Evolutionary conservation across 495 filamentous ascomycete species (phyloP).

Genomic region (Parathielavia appendiculata): DNA sequence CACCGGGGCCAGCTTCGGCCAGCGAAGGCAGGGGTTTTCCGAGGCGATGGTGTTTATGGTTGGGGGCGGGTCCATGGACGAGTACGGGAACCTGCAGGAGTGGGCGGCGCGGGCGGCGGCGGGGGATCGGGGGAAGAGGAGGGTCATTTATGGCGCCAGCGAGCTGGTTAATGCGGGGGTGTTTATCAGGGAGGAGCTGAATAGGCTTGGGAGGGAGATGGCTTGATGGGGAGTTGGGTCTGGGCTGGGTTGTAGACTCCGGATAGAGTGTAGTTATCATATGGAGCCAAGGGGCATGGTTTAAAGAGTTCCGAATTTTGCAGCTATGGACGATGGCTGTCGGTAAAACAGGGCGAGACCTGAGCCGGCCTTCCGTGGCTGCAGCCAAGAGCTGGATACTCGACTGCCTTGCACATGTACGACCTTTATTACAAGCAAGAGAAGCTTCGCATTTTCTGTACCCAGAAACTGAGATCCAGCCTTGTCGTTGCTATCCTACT

Average conservation of each 20-base stretch:
- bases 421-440: not conserved
- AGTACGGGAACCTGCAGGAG: conserved; percentile 96
- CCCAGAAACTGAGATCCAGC: no score
- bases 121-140: conserved; percentile 54
- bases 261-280: not conserved
- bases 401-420: not conserved
- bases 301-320: not conserved
- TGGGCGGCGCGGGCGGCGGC: conserved; percentile 75
- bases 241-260: not conserved
- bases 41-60: conserved; percentile 97
- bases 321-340: not conserved
- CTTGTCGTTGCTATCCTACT: no score
- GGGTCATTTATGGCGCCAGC: conserved; percentile 93
- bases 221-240: conserved; percentile 19
- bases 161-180: conserved; percentile 86
- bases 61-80: conserved; percentile 96
- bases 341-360: conserved; percentile 1
- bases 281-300: no score
- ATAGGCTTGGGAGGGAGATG: conserved; percentile 60
- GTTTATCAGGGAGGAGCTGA: conserved; percentile 77
- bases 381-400: not conserved
- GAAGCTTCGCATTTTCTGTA: not conserved
- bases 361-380: not conserved
- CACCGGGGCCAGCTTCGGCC: conserved; percentile 83
- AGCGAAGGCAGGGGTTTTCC: conserved; percentile 85